Percentiles rank a stretch among this genome's conserved stretches.
phyloP scores from a whole-genome alignment of 2,329 filamentous ascomycete genomes.

The Colletotrichum costaricense region DNA sequence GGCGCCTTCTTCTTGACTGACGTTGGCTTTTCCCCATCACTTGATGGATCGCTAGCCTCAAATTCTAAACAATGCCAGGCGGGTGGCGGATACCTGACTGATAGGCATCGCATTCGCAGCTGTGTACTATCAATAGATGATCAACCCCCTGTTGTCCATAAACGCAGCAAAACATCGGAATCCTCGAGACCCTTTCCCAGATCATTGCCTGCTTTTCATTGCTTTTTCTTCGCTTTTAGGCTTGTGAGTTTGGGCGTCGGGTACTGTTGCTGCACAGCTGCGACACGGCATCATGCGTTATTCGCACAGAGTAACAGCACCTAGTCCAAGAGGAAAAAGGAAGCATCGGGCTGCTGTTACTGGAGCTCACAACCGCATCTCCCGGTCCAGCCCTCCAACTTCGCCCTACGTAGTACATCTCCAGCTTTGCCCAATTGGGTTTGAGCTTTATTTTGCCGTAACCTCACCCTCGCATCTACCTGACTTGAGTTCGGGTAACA shows the following conservation, averaged over 20 bases:
- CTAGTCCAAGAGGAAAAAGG: not conserved
- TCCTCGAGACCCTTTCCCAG: not conserved
- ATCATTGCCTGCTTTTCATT: constrained; percentile 2
- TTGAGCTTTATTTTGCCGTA: not conserved
- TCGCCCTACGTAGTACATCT: not conserved
- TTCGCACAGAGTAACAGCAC: not conserved
- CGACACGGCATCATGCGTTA: constrained; percentile 1
- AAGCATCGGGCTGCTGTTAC: constrained; percentile 4
- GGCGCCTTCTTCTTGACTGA: not conserved
- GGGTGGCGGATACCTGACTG: too few relatives aligned
- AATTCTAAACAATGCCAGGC: not conserved
- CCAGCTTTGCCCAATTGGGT: not conserved
- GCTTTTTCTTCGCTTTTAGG: constrained; percentile 1
- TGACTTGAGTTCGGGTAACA: not conserved
- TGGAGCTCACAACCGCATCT: not conserved
- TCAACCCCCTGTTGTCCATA: not conserved
- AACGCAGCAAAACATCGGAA: not conserved
- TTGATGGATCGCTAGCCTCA: constrained; percentile 7
- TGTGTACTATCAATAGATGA: constrained; percentile 1
- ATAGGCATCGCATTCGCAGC: not conserved
- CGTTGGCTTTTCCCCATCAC: not conserved
- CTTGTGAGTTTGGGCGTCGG: not conserved
- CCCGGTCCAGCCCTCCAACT: not conserved
- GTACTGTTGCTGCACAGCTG: not conserved
- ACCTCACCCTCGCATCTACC: not conserved